phyloP scores from a whole-genome alignment of 495 filamentous ascomycete species.

The Penicillium malachiteum region DNA sequence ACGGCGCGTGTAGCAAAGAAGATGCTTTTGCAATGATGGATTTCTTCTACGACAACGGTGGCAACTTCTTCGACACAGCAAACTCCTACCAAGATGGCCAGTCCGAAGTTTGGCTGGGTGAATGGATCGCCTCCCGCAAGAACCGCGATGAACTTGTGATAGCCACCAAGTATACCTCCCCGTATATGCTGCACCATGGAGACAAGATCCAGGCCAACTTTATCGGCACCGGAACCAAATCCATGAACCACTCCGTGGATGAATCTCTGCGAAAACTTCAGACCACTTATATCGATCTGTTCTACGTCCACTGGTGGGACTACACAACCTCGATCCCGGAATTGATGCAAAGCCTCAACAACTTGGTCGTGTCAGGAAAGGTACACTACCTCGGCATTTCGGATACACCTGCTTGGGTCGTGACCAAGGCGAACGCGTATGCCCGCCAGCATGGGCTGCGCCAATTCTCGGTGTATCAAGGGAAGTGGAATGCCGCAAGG shows the following conservation, averaged over 20 bases:
- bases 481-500: slow-evolving; percentile 56
- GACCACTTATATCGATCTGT: slow-evolving; percentile 63
- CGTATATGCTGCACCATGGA: slow-evolving; percentile 24
- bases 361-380: slow-evolving; percentile 58
- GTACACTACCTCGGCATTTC: slow-evolving; percentile 69
- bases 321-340: slow-evolving; percentile 62
- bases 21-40: slow-evolving; percentile 65
- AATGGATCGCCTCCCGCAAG: slow-evolving; percentile 63
- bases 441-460: slow-evolving; percentile 62
- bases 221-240: slow-evolving; percentile 59
- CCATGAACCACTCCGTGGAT: slow-evolving; percentile 52
- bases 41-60: slow-evolving; percentile 62
- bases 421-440: slow-evolving; percentile 64
- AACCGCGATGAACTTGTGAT: slow-evolving; percentile 64
- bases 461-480: slow-evolving; percentile 68
- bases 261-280: slow-evolving; percentile 58
- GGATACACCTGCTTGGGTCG: slow-evolving; percentile 71
- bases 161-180: slow-evolving; percentile 68
- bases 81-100: slow-evolving; percentile 70
- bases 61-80: slow-evolving; percentile 78
- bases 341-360: slow-evolving; percentile 67
- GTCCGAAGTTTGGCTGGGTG: slow-evolving; percentile 71
- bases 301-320: slow-evolving; percentile 69
- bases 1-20: slow-evolving; percentile 63
- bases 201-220: slow-evolving; percentile 53